Base-by-base conservation (phyloP, 2,329 filamentous ascomycete species). In the Lecanicillium sp. region DNA sequence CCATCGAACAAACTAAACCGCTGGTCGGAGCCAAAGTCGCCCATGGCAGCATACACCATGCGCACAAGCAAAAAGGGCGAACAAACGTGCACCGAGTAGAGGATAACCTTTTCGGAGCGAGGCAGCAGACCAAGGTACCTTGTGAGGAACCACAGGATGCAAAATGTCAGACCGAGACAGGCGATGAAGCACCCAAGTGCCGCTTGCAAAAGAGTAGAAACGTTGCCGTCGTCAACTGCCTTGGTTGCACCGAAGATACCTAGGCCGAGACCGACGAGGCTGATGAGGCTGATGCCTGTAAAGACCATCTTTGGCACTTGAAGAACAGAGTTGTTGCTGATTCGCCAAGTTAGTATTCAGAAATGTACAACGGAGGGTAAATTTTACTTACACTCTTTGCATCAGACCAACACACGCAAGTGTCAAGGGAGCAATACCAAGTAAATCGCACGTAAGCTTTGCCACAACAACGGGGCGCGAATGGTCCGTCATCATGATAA, bases 391-490 rank as follows among this genome's bases (percentile, higher is more conserved):
- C 39, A 45, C 41, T 30, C 42, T 35, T 12, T 36, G 37, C 9
- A 45, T 27, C 13, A 45, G 42, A 3, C 37, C 44, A 14, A 45
- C 41, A 18, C 28, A 32, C 13, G 42, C 42, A 9, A 45, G 41
- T 14, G 37, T 45, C 18, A 45, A 36, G 14, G 44, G 44, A 11
- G 44, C 44, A 11, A 45, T 39, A 8, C 44, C 44, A 28, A 45
- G 30, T 9, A 45, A 30, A 14, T 45, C 44, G 38, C 44, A 45
- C n/a, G 42, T 38, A 9, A 45, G 39, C 20, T 41, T 42, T 15
- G 44, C 31, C 13, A 44, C 34, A 32, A 43, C 33, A 17, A 42
- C 32, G 27, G 17, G 14, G 13, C 36, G 29, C 12, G 34, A 36
- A 4, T 27, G 33, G 19, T 35, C 29, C 5, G 35, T 39, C 29